Percentiles rank a stretch among this genome's conserved stretches.
Conservation (phyloP, 2,329 filamentous ascomycete genomes). For the Tolypocladium inflatum region DNA sequence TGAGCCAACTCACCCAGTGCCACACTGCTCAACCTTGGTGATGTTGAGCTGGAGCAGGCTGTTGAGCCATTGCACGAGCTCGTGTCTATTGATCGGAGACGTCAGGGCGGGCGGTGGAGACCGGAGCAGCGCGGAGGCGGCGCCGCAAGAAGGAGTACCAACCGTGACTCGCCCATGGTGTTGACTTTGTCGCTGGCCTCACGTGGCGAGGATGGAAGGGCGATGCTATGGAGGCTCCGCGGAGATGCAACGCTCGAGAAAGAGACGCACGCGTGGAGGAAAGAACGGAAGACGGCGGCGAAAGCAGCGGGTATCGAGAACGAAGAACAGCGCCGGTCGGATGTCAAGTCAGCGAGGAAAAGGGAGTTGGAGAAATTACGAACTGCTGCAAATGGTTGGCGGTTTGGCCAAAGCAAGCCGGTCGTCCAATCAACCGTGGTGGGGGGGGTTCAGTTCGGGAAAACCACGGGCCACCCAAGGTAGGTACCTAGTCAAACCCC, state of each 20-base stretch:
- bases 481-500: background rate
- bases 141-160: slow-evolving; percentile 10
- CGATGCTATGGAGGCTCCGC: background rate
- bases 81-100: slow-evolving; percentile 59
- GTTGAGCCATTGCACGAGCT: slow-evolving; percentile 94
- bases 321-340: background rate
- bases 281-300: background rate
- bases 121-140: background rate
- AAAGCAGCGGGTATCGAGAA: slow-evolving; percentile 2
- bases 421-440: slow-evolving; percentile 32
- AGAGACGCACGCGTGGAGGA: slow-evolving; percentile 3
- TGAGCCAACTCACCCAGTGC: slow-evolving; percentile 63
- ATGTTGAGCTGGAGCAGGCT: slow-evolving; percentile 96
- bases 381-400: background rate
- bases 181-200: slow-evolving; percentile 17
- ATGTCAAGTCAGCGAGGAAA: slow-evolving; percentile 6
- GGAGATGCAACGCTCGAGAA: slow-evolving; percentile 1
- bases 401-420: background rate
- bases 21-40: slow-evolving; percentile 98
- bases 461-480: slow-evolving; percentile 13
- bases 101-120: background rate
- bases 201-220: background rate
- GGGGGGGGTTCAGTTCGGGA: slow-evolving; percentile 10
- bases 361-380: slow-evolving; percentile 6
- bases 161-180: slow-evolving; percentile 38